Evolutionary conservation across 2,329 filamentous ascomycete species (phyloP).

Genomic region (Polychaeton citri): DNA sequence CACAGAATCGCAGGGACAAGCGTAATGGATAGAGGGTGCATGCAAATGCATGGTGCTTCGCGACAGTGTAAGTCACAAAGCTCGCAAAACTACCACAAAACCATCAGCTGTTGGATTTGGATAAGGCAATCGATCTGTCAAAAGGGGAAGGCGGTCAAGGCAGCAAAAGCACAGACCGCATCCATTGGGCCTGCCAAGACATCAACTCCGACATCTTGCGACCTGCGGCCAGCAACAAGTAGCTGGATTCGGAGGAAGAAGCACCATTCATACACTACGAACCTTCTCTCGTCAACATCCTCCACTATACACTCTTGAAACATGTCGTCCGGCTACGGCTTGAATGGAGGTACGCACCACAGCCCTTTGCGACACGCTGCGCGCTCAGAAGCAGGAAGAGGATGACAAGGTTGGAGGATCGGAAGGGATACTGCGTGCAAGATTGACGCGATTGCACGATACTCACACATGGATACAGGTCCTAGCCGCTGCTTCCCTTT

Average conservation of each 20-base stretch:
- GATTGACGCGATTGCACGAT: not conserved
- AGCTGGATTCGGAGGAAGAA: no score
- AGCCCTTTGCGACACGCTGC: not conserved
- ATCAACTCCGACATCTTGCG: not conserved
- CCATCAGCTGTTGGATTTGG: no score
- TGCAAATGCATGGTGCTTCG: not conserved
- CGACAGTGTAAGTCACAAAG: no score
- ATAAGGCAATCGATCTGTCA: no score
- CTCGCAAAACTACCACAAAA: no score
- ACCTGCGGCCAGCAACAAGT: not conserved
- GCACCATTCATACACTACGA: no score
- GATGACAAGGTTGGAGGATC: no score
- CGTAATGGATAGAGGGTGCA: not conserved
- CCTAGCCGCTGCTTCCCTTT: slow-evolving; percentile 88
- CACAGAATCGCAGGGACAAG: not conserved
- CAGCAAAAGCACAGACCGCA: no score
- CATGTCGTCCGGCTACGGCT: slow-evolving; percentile 75
- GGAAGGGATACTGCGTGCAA: not conserved
- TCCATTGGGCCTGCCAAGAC: not conserved
- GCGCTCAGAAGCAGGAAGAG: not conserved
- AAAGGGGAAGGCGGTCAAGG: no score
- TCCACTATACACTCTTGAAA: slow-evolving; percentile 8
- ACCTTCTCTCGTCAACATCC: no score
- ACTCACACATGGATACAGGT: slow-evolving; percentile 32
- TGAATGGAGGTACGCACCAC: slow-evolving; percentile 56